Evolutionary conservation across 441 rosid genomes (phyloP).

Genomic region (Biscutella laevigata): DNA sequence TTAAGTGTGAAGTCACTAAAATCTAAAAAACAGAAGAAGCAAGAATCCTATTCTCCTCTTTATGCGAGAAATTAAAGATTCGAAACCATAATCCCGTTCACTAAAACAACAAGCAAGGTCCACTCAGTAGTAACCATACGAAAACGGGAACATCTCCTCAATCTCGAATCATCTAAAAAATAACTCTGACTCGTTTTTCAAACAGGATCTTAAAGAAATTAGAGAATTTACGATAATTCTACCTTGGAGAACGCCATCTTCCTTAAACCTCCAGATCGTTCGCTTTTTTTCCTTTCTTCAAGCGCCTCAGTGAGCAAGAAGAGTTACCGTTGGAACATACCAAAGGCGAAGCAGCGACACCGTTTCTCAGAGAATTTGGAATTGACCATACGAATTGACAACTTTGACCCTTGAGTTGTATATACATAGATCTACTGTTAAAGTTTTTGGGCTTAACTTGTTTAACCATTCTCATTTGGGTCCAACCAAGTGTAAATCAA

Average conservation of each 20-base stretch:
- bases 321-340: conserved; percentile 14
- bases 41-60: background rate
- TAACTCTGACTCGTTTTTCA: background rate
- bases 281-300: background rate
- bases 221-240: background rate
- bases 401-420: background rate
- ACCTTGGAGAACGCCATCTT: conserved; percentile 33
- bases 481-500: background rate
- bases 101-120: background rate
- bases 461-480: background rate
- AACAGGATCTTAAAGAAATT: background rate
- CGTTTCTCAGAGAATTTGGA: conserved; percentile 15
- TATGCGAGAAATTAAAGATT: background rate
- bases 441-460: background rate
- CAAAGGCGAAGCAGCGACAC: background rate
- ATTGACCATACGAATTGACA: background rate
- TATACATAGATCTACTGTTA: background rate
- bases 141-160: background rate
- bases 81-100: background rate
- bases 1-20: background rate
- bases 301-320: conserved; percentile 6
- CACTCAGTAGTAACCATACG: background rate
- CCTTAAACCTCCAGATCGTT: conserved; percentile 16
- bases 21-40: background rate
- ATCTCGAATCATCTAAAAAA: background rate